These are phyloP conservation scores for Cystobasidium pallidum DNA, from an alignment of 1,284 basidiomycete species.

Conservation along the genomic window DNA sequence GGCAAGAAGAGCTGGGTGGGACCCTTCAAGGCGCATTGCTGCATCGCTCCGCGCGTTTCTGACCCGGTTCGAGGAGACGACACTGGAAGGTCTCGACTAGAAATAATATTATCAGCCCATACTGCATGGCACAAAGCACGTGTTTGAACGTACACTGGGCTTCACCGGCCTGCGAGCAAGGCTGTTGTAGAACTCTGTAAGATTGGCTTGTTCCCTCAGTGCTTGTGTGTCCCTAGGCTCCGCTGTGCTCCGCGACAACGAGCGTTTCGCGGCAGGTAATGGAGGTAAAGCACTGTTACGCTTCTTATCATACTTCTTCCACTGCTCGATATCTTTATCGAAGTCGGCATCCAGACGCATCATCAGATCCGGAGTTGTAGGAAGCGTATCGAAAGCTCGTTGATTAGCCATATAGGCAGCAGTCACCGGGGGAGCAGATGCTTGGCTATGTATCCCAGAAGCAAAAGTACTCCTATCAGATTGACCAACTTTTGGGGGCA, in stretches of 20 bases:
- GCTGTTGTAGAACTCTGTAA: constrained; percentile 6
- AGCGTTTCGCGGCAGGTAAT: not conserved
- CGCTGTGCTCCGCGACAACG: not conserved
- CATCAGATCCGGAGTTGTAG: constrained; percentile 29
- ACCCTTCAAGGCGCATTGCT: constrained; percentile 41
- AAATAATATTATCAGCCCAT: not conserved
- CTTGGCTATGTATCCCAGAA: not conserved
- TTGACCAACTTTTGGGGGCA: no score
- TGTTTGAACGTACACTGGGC: not conserved
- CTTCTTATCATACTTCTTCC: constrained; percentile 31
- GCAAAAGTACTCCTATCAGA: not conserved
- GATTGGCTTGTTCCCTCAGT: not conserved
- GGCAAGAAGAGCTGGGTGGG: constrained; percentile 11
- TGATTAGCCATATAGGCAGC: not conserved
- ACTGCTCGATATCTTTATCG: constrained; percentile 24
- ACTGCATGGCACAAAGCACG: not conserved
- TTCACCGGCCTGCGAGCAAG: not conserved
- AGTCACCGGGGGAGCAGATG: not conserved
- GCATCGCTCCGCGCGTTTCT: constrained; percentile 34
- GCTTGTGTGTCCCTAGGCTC: not conserved
- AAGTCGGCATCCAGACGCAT: constrained; percentile 17
- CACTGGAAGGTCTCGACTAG: constrained; percentile 8
- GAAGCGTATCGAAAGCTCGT: not conserved
- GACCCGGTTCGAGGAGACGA: constrained; percentile 23
- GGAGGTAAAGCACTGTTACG: constrained; percentile 33